A percentile compares a stretch with the other conserved stretches of the same genome.
phyloP scores from a whole-genome alignment of 495 filamentous ascomycete genomes.

The Aspergillus ostianus region DNA sequence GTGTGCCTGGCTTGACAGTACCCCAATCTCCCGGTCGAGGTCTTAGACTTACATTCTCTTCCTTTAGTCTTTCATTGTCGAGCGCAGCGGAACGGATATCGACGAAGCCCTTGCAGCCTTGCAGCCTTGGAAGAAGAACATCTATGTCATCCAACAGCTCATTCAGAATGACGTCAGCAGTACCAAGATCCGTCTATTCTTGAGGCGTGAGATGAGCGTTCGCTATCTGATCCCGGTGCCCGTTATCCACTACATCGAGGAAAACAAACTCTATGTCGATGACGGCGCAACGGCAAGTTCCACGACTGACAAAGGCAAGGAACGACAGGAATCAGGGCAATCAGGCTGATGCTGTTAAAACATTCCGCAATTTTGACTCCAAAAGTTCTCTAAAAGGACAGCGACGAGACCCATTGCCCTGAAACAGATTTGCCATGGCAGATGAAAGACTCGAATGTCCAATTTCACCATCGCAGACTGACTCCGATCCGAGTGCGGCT shows the following conservation, averaged over 20 bases:
- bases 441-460: background rate
- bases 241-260: conserved; percentile 76
- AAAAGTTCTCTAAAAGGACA: background rate
- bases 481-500: background rate
- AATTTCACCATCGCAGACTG: background rate
- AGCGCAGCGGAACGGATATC: conserved; percentile 85
- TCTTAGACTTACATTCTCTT: background rate
- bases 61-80: conserved; percentile 74
- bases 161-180: conserved; percentile 89
- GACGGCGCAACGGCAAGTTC: conserved; percentile 42
- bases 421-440: background rate
- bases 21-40: background rate
- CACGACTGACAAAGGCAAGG: conserved; percentile 39
- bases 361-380: background rate
- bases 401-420: background rate
- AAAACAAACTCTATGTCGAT: conserved; percentile 71
- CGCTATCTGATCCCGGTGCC: conserved; percentile 61
- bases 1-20: conserved; percentile 12
- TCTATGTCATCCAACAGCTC: conserved; percentile 82
- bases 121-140: conserved; percentile 72
- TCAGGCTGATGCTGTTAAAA: conserved; percentile 11
- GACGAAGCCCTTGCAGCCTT: conserved; percentile 75
- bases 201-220: conserved; percentile 77
- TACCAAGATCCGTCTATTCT: conserved; percentile 83
- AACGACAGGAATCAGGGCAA: conserved; percentile 14